Base-by-base conservation (phyloP, 306 rosid species). In the Vigna hirtella region DNA sequence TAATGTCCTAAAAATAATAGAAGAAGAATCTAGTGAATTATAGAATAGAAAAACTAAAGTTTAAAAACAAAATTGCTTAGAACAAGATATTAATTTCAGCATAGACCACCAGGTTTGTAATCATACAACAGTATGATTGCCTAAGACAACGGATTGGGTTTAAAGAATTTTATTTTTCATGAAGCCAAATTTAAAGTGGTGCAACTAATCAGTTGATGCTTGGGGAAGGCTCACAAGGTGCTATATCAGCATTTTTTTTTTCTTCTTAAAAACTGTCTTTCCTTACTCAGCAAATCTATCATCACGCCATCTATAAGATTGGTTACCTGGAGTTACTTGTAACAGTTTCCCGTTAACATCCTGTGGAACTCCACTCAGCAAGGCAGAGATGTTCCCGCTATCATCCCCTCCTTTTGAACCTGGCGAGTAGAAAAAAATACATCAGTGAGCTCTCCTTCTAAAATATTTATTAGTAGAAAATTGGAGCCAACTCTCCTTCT, bases 281-380 rank as follows among this genome's bases (percentile, higher is more conserved):
- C 73, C 66, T 36, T 58, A 15, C 18, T 13, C 36, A 4, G 22
- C 28, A n/a, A 50, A 45, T 51, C 8, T 32, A 56, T 40, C 66
- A 49, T 51, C 67, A 36, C 20, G 17, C 73, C 9, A 77, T 74
- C 8, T 50, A 66, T 80, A 64, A 81, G 65, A 73, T 43, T 56
- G 57, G 22, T 79, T 80, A 91, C 97, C 96, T 85, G 92, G 62
- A 43, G 81, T 86, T 45, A 71, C 70, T 80, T 84, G 90, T 51
- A 79, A 79, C 9, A 87, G 86, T 70, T 84, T 91, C 79, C 56
- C 81, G 58, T 81, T 77, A 78, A 72, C 61, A 71, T 81, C 72
- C 55, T 70, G 90, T 1, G 80, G 51, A 83, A 83, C 79, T 47
- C 93, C 90, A 65, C 83, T 77, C 49, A 51, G 82, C 64, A 80